Percentiles rank a stretch among this genome's conserved stretches.
These are phyloP conservation scores for Fraxinus xanthoxyloides DNA, from an alignment of 305 asterid genomes.

Conservation along the genomic window DNA sequence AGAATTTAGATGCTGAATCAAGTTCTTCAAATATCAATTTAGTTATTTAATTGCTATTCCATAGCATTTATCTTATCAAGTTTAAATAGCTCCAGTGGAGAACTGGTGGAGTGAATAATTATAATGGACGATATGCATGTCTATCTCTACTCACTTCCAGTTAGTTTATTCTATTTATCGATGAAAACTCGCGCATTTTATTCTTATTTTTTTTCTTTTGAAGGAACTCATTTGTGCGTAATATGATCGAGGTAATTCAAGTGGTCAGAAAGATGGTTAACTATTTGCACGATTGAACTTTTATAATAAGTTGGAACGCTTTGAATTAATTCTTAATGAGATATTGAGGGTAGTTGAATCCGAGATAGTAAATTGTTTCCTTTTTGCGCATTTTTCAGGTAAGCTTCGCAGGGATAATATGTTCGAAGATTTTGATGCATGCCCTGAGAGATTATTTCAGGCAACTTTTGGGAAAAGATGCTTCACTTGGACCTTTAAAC, in stretches of 20 bases:
- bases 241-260: neutral
- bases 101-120: neutral
- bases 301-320: neutral
- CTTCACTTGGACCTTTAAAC: conserved; percentile 51
- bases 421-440: conserved; percentile 42
- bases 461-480: conserved; percentile 55
- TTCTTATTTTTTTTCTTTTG: neutral
- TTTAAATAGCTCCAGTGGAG: neutral
- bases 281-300: neutral
- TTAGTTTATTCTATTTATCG: neutral
- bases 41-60: neutral
- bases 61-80: neutral
- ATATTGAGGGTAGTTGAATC: neutral
- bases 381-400: conserved; percentile 37
- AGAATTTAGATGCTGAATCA: neutral
- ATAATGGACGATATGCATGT: neutral
- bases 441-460: conserved; percentile 45
- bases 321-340: neutral
- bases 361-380: neutral
- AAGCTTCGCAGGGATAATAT: conserved; percentile 36
- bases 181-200: neutral
- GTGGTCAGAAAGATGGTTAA: neutral
- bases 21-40: neutral
- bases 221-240: neutral
- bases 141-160: neutral